Base-by-base conservation (phyloP, 177 flowering plant genomes). In the Telopea speciosissima region DNA sequence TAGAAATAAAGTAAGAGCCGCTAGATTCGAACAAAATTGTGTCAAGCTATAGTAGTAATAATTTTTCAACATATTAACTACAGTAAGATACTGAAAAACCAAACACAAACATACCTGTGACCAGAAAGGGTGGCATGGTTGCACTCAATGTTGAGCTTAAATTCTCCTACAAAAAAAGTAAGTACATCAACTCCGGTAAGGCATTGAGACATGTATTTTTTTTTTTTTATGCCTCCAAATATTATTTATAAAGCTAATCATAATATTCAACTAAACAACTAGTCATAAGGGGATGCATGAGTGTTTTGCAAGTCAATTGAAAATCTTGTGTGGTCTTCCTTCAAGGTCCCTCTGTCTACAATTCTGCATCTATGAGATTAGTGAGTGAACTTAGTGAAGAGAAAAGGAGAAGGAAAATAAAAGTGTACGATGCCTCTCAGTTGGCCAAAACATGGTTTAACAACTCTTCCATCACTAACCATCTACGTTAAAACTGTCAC, bases 41-140 rank as follows among this genome's bases (percentile, higher is more conserved):
- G 9, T 67, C 60, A 24, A 4, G 36, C 19, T 24, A 24, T 36
- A 31, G 22, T 3, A 12, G 13, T n/a, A 19, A 24, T 63, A 31
- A 36, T 4, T 69, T 59, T 36, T 25, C 8, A 66, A 44, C 17
- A 49, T 16, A 49, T 49, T 5, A 49, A 49, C 54, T 49, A 10
- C 3, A 49, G 54, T 36, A 49, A 12, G 19, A 49, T 49, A 49
- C 33, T 59, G 56, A 40, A 5, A 56, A 17, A 65, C 45, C 66
- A 58, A 58, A 68, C 66, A 0, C 8, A 12, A 10, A 69, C 68
- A 22, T 66, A 94, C 97, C 94, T 89, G 83, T 95, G 99, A 73
- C 97, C 97, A 54, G 97, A 84, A 8, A 95, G 81, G 28, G 99
- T 95, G 26, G 97, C 99, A 81, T 95, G 97, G 82, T 95, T 95